These are phyloP conservation scores for Ophiobolus disseminans DNA, from an alignment of 2,329 filamentous ascomycete species.

Conservation along the genomic window DNA sequence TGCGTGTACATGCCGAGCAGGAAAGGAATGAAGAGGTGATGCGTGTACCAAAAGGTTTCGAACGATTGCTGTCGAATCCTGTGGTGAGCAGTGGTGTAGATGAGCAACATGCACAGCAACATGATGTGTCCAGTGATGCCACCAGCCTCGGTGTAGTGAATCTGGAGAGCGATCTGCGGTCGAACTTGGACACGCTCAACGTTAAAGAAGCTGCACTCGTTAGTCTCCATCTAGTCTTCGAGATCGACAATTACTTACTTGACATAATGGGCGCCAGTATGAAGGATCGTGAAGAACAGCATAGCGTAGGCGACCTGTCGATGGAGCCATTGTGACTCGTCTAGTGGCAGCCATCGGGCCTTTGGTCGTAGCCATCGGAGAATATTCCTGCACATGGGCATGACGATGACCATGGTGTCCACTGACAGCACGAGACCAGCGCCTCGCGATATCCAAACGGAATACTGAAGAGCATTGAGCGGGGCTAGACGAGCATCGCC, in stretches of 20 bases:
- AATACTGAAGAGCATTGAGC: conserved; percentile 82
- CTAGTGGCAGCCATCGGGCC: conserved; percentile 86
- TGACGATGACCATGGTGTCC: conserved; percentile 84
- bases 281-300: conserved; percentile 79
- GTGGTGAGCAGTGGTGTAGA: conserved; percentile 94
- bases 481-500: conserved; percentile 71
- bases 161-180: conserved; percentile 80
- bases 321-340: conserved; percentile 97
- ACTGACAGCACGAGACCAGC: conserved; percentile 85
- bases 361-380: conserved; percentile 86
- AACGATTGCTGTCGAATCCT: conserved; percentile 96
- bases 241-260: conserved; percentile 66
- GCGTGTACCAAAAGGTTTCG: conserved; percentile 99
- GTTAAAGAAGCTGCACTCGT: conserved; percentile 80
- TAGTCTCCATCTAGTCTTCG: conserved; percentile 3
- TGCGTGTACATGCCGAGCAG: conserved; percentile 93
- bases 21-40: conserved; percentile 98
- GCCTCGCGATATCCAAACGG: conserved; percentile 95
- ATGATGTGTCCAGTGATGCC: conserved; percentile 97
- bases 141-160: conserved; percentile 87
- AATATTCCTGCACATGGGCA: conserved; percentile 94
- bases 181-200: conserved; percentile 86
- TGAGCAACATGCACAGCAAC: conserved; percentile 98
- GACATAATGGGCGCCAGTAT: conserved; percentile 86
- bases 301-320: conserved; percentile 90